Conservation (phyloP, 2,329 filamentous ascomycete species). For the Diaporthe velutina region DNA sequence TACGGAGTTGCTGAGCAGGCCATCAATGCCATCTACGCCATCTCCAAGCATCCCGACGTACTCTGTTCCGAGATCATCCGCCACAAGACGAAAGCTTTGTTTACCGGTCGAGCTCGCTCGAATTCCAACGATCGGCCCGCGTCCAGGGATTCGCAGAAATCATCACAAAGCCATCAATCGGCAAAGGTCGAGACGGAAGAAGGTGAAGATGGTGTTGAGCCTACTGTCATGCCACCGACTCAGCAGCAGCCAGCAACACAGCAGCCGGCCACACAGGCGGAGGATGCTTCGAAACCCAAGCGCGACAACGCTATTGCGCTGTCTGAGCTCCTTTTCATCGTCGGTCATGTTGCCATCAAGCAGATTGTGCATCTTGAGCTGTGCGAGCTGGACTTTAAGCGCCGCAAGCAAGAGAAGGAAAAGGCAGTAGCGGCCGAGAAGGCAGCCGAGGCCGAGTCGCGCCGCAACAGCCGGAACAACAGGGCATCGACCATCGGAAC, state of each 20-base stretch:
- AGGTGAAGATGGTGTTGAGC: constrained; percentile 41
- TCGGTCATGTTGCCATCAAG: constrained; percentile 97
- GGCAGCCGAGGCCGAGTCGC: constrained; percentile 52
- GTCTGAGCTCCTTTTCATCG: constrained; percentile 93
- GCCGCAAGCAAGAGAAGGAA: constrained; percentile 90
- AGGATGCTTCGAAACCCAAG: constrained; percentile 52
- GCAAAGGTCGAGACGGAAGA: constrained; percentile 46
- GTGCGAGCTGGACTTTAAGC: constrained; percentile 98
- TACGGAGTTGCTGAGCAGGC: constrained; percentile 96
- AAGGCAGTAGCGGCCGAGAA: constrained; percentile 68
- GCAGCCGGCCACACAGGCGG: constrained; percentile 13
- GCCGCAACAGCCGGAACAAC: constrained; percentile 48
- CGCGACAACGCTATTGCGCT: constrained; percentile 81
- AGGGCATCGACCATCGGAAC: constrained; percentile 41
- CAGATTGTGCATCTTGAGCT: constrained; percentile 98
- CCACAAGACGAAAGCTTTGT: constrained; percentile 88
- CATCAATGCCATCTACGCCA: constrained; percentile 92
- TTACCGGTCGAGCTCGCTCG: constrained; percentile 62
- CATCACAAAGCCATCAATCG: constrained; percentile 45
- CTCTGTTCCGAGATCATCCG: constrained; percentile 92
- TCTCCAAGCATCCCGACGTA: constrained; percentile 94
- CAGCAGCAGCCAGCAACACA: constrained; percentile 34
- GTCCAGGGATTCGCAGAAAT: constrained; percentile 44
- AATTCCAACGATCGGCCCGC: constrained; percentile 48
- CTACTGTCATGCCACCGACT: constrained; percentile 32